These are phyloP conservation scores for Beverwykella pulmonaria DNA, from an alignment of 495 filamentous ascomycete genomes.

Conservation along the genomic window DNA sequence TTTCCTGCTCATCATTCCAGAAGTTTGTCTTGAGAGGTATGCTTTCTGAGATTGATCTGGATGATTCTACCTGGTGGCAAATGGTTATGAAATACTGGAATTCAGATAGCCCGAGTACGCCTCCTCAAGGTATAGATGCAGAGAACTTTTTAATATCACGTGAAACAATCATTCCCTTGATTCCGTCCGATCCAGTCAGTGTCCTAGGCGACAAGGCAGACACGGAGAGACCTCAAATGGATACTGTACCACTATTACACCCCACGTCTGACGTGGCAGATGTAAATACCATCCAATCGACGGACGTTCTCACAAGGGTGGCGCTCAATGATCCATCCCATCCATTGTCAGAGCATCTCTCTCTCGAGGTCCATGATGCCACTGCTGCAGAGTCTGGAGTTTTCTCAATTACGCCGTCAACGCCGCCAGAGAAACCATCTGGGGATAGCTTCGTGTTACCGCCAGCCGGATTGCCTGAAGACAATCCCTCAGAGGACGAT, in stretches of 20 bases:
- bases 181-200: background rate
- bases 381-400: background rate
- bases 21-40: background rate
- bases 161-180: background rate
- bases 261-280: background rate
- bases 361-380: background rate
- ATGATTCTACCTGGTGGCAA: slow-evolving; percentile 6
- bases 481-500: too few species aligned
- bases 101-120: background rate
- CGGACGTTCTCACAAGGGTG: background rate
- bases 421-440: background rate
- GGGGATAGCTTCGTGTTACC: background rate
- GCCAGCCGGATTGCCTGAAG: too few species aligned
- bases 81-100: slow-evolving; percentile 15
- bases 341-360: background rate
- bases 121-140: background rate
- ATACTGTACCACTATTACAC: background rate
- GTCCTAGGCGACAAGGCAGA: background rate
- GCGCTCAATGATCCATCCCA: background rate
- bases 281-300: background rate
- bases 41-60: background rate
- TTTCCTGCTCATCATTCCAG: slow-evolving; percentile 7
- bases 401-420: background rate
- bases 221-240: background rate
- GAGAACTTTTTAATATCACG: background rate